Conservation (phyloP, 176 grass and related monocot genomes). For the Eragrostis nindensis region DNA sequence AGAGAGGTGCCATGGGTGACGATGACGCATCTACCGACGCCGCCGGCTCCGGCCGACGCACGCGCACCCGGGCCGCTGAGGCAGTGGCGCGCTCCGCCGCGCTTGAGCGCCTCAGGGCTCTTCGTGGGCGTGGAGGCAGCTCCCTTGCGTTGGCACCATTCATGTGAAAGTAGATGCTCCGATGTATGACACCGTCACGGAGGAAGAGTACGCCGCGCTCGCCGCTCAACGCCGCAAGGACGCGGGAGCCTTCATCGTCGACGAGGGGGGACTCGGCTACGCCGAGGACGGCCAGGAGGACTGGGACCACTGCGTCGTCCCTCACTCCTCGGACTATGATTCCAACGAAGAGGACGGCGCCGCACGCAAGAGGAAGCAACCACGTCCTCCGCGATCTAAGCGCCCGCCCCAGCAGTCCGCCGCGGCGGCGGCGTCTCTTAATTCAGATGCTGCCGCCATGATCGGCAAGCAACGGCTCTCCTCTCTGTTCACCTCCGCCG, state of each 20-base stretch:
- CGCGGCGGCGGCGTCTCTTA: conserved; percentile 57
- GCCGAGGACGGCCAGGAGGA: conserved; percentile 95
- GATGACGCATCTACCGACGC: conserved; percentile 41
- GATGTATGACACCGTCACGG: conserved; percentile 87
- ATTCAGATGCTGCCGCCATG: conserved; percentile 51
- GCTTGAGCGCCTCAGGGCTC: conserved; percentile 69
- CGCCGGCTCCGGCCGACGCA: conserved; percentile 58
- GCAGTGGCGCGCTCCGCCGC: conserved; percentile 55
- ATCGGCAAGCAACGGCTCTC: conserved; percentile 68
- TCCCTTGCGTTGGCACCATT: conserved; percentile 40
- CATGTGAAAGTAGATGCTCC: conserved; percentile 82
- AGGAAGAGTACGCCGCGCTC: conserved; percentile 87
- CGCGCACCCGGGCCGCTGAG: conserved; percentile 56
- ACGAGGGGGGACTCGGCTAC: conserved; percentile 93
- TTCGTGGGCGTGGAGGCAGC: conserved; percentile 32
- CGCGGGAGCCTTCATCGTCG: conserved; percentile 73
- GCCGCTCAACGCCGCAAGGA: conserved; percentile 73
- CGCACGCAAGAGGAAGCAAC: conserved; percentile 52
- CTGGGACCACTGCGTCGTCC: conserved; percentile 65
- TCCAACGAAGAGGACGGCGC: conserved; percentile 44
- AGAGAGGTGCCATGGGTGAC: conserved; percentile 35
- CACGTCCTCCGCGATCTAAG: conserved; percentile 58
- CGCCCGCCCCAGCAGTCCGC: conserved; percentile 56
- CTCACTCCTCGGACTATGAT: conserved; percentile 69
- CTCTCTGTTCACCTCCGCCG: conserved; percentile 74